Percentiles rank a stretch among this genome's conserved stretches.
These are phyloP conservation scores for Sporothrix globosa DNA, from an alignment of 2,329 filamentous ascomycete genomes.

Conservation along the genomic window DNA sequence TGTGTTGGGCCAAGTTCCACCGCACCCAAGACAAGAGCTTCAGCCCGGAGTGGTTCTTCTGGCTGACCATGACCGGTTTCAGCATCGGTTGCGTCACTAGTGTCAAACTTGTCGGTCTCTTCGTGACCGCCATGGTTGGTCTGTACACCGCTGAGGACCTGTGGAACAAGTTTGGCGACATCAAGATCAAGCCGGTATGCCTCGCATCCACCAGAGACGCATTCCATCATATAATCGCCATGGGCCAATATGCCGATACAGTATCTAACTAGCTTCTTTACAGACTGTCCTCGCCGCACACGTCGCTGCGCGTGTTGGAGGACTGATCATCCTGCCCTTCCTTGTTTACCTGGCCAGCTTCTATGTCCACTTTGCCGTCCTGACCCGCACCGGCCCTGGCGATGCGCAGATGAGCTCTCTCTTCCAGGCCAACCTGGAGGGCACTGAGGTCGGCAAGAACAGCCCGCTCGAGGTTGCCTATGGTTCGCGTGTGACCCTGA, in stretches of 20 bases:
- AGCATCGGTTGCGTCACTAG: slow-evolving; percentile 98
- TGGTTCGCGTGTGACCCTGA: slow-evolving; percentile 87
- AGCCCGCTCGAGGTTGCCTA: slow-evolving; percentile 90
- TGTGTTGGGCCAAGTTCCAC: slow-evolving; percentile 98
- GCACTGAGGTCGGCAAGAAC: slow-evolving; percentile 91
- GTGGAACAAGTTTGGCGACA: slow-evolving; percentile 96
- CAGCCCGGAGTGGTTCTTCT: slow-evolving; percentile 87
- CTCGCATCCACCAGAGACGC: background rate
- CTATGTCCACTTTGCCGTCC: slow-evolving; percentile 88
- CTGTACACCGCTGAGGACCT: slow-evolving; percentile 95
- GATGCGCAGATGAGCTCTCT: slow-evolving; percentile 99
- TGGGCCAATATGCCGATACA: background rate
- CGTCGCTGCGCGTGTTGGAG: slow-evolving; percentile 75
- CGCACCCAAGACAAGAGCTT: slow-evolving; percentile 83
- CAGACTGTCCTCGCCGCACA: slow-evolving; percentile 61
- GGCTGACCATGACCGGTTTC: slow-evolving; percentile 89
- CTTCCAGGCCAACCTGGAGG: slow-evolving; percentile 94
- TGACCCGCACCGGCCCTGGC: slow-evolving; percentile 90
- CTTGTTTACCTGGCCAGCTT: slow-evolving; percentile 96
- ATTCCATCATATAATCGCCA: background rate
- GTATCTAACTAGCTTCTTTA: slow-evolving; percentile 34
- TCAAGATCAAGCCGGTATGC: slow-evolving; percentile 81
- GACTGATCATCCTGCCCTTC: slow-evolving; percentile 85
- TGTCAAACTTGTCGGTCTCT: slow-evolving; percentile 97
- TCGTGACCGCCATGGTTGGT: slow-evolving; percentile 91